Conservation (phyloP, 75 land plant genomes). For the Pseudotsuga menziesii region DNA sequence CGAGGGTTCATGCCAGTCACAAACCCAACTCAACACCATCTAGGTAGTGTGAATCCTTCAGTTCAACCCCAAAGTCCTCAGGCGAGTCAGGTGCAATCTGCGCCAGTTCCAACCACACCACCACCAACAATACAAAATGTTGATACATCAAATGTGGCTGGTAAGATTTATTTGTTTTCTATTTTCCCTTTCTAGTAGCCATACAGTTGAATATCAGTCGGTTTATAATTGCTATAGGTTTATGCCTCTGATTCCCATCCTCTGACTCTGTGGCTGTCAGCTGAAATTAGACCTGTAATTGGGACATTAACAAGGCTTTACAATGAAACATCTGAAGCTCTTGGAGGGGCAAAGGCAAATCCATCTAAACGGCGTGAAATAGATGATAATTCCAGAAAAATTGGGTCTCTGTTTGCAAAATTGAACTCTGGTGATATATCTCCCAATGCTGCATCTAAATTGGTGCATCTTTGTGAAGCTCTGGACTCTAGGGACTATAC, state of each 20-base stretch:
- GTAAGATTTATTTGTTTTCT: constrained; percentile 28
- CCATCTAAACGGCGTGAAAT: constrained; percentile 80
- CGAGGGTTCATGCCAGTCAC: constrained; percentile 63
- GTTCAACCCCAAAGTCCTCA: constrained; percentile 55
- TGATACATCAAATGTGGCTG: constrained; percentile 87
- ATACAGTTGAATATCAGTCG: not conserved
- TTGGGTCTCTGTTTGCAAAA: constrained; percentile 85
- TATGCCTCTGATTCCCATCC: constrained; percentile 2
- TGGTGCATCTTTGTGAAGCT: constrained; percentile 83
- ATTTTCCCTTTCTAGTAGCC: not conserved
- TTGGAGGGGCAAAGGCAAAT: constrained; percentile 72
- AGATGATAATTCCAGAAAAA: constrained; percentile 88
- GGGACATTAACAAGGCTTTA: constrained; percentile 72
- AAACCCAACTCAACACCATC: constrained; percentile 33
- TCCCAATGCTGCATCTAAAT: constrained; percentile 74
- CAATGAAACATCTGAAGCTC: constrained; percentile 73
- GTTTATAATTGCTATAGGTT: not conserved
- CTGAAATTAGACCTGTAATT: constrained; percentile 76
- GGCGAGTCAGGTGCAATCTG: constrained; percentile 21
- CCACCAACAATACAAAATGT: constrained; percentile 86
- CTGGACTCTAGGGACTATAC: constrained; percentile 64
- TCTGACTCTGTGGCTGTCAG: constrained; percentile 33
- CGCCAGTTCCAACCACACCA: constrained; percentile 52
- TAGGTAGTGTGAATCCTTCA: constrained; percentile 25
- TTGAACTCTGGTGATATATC: constrained; percentile 87